Evolutionary conservation across 1,284 basidiomycete species (phyloP).

Genomic region (Rhodotorula sp.): DNA sequence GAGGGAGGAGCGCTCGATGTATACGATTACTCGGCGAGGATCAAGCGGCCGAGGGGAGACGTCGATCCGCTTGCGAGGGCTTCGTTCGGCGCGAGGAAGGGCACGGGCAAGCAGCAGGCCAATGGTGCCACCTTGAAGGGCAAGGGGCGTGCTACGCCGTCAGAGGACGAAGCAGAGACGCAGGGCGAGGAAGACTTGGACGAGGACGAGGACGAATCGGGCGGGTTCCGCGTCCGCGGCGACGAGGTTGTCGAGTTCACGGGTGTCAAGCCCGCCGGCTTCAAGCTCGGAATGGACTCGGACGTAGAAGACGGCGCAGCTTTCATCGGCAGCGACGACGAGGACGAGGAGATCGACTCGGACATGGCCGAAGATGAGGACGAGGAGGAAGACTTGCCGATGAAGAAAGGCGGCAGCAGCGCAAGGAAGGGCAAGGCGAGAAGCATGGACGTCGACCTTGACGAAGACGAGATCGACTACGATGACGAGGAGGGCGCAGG

Average conservation of each 20-base stretch:
- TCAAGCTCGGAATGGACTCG: constrained; percentile 41
- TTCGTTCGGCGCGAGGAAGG: background rate
- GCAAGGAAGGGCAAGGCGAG: constrained; percentile 11
- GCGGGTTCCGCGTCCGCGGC: constrained; percentile 28
- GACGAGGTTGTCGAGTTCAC: constrained; percentile 37
- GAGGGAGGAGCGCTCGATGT: constrained; percentile 22
- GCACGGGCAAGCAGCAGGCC: constrained; percentile 15
- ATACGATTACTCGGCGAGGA: constrained; percentile 26
- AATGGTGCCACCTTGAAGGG: background rate
- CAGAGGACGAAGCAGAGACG: constrained; percentile 18
- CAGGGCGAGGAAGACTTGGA: constrained; percentile 22
- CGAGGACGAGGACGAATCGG: constrained; percentile 17
- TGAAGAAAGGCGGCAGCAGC: constrained; percentile 16
- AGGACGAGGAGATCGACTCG: constrained; percentile 44
- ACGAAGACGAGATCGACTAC: constrained; percentile 47
- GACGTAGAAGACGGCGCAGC: constrained; percentile 33
- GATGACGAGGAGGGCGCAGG: constrained; percentile 52
- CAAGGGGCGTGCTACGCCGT: constrained; percentile 16
- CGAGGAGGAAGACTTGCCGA: constrained; percentile 34
- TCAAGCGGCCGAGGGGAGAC: constrained; percentile 23
- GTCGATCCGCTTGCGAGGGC: constrained; percentile 31
- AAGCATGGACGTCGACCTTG: constrained; percentile 38
- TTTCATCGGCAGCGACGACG: constrained; percentile 28
- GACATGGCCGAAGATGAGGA: constrained; percentile 33
- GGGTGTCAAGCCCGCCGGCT: constrained; percentile 34